A percentile compares a stretch with the other conserved stretches of the same genome.
phyloP scores from a whole-genome alignment of 202 grass and related monocot genomes.

The Cymbopogon flexuosus region DNA sequence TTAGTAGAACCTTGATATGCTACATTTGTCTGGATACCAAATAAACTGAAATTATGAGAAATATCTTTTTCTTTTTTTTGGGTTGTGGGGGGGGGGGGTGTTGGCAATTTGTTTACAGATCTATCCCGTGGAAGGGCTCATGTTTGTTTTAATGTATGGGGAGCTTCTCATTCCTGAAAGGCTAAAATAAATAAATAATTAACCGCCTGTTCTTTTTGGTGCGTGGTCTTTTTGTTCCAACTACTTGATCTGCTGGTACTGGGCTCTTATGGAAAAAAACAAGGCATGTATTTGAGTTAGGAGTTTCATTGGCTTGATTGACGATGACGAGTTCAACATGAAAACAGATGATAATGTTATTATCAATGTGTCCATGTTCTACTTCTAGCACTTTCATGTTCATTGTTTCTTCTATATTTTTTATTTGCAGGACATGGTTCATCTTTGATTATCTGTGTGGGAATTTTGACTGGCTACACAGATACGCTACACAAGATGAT shows the following conservation, averaged over 20 bases:
- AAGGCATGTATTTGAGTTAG: not conserved
- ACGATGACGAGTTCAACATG: not conserved
- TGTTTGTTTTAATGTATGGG: not conserved
- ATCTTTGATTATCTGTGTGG: slow-evolving; percentile 89
- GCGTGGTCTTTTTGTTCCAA: not conserved
- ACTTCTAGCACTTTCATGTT: slow-evolving; percentile 11
- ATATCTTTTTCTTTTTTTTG: not conserved
- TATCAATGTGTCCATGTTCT: not conserved
- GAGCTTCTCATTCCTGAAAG: not conserved
- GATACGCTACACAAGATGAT: slow-evolving; percentile 87
- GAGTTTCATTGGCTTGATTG: not conserved
- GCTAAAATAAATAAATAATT: not conserved
- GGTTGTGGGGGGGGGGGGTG: not conserved
- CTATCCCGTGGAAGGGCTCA: not conserved
- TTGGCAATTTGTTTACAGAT: not conserved
- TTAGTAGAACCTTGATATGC: not conserved
- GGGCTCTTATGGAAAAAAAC: not conserved
- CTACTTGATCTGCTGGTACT: not conserved
- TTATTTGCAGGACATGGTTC: slow-evolving; percentile 69
- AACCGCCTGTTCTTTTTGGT: not conserved
- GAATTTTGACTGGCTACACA: slow-evolving; percentile 97
- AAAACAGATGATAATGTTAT: not conserved
- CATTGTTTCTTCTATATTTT: slow-evolving; percentile 24
- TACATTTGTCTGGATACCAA: not conserved
- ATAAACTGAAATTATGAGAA: not conserved